Base-by-base conservation (phyloP, 495 filamentous ascomycete species). In the Chaetomium cochliodes region DNA sequence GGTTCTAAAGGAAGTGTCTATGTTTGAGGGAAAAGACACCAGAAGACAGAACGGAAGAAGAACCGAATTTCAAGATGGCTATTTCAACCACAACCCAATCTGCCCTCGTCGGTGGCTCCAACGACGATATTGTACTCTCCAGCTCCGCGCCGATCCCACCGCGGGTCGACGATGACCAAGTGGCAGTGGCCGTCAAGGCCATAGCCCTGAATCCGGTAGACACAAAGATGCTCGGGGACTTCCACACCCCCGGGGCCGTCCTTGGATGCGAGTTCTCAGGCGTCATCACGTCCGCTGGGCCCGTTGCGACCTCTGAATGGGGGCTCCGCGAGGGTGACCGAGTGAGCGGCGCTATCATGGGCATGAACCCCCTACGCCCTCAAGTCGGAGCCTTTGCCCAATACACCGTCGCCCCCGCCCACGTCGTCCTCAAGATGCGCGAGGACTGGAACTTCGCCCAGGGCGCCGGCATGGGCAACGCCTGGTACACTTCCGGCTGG, bases 201-300 rank as follows among this genome's bases (percentile, higher is more conserved):
- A 65, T 76, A 1, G 72, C 67, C 8, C 41, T 86, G 23, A 87
- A 87, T 68, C 85, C 85, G 12, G 80, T 76, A 0, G 85, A 85
- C 74, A 82, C 79, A 77, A 88, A 88, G 69, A 76, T 81, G 62
- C 62, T 84, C n/a, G 78, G 76, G 0, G 67, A 55, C 52, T 46
- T 25, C 26, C 41, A 49, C 13, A n/a, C 64, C 6, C 42, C 65
- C 0, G 72, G 70, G 3, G 59, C 67, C 20, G 26, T 70, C 7
- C 75, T 37, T 70, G 79, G 80, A 6, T 62, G 72, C 22, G 82
- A 82, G 26, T 79, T 74, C 49, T 70, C 71, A 3, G 72, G 77
- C 2, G 67, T 82, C 26, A 77, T 87, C 2, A 77, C 80, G 0
- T 79, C 80, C 0, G 74, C 87, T 4, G 85, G 86, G 6, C 67